Percentiles rank a stretch among this genome's conserved stretches.
Evolutionary conservation across 1,139 yeast species (phyloP).

Genomic region (Yamadazyma triangularis): DNA sequence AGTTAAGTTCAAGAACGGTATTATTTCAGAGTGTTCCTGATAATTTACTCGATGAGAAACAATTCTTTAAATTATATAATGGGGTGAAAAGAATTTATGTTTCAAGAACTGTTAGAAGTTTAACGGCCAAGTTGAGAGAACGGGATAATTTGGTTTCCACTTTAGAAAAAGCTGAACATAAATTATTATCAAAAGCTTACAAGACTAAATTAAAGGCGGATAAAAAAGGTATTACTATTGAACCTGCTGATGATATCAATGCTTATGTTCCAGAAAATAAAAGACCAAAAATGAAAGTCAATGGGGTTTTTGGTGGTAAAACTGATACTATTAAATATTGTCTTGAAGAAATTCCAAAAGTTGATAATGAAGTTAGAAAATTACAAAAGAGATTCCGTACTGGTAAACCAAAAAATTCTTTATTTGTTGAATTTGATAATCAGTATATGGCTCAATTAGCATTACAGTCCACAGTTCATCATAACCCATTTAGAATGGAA

Average conservation of each 20-base stretch:
- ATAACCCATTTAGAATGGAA: conserved; percentile 45
- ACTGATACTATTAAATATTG: conserved; percentile 60
- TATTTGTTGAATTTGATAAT: conserved; percentile 65
- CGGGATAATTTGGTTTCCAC: conserved; percentile 59
- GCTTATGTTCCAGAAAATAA: conserved; percentile 73
- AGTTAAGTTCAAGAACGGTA: conserved; percentile 73
- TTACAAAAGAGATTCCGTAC: conserved; percentile 46
- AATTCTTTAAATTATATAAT: conserved; percentile 57
- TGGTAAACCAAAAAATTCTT: conserved; percentile 48
- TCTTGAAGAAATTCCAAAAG: conserved; percentile 47
- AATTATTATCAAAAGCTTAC: conserved; percentile 55
- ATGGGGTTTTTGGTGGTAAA: conserved; percentile 52
- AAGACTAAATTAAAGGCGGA: conserved; percentile 60
- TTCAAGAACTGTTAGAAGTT: conserved; percentile 60
- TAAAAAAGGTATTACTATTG: conserved; percentile 49
- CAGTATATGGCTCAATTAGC: conserved; percentile 73
- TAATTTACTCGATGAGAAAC: conserved; percentile 57
- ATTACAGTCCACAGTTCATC: conserved; percentile 54
- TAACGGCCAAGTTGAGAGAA: conserved; percentile 53
- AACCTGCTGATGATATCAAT: conserved; percentile 48
- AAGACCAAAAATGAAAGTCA: conserved; percentile 64
- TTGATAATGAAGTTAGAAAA: conserved; percentile 50
- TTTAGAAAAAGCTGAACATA: conserved; percentile 68
- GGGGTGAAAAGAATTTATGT: conserved; percentile 73
- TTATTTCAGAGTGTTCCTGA: conserved; percentile 79